These are phyloP conservation scores for Fusarium denticulatum DNA, from an alignment of 2,329 filamentous ascomycete species.

Conservation along the genomic window DNA sequence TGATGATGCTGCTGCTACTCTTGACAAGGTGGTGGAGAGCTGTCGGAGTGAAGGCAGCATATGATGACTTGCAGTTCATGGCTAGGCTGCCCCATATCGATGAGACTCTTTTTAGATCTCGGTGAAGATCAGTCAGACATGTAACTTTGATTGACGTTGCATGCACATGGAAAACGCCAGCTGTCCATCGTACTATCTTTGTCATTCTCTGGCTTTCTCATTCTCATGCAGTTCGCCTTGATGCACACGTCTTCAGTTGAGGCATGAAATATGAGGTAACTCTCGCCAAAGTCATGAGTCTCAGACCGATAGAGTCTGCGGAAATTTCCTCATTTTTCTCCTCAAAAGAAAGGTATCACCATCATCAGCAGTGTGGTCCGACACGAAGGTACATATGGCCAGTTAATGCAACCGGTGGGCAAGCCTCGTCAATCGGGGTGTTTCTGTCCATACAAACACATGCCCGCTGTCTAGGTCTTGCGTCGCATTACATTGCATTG, in stretches of 20 bases:
- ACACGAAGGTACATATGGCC: conserved; percentile 1
- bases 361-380: conserved; percentile 8
- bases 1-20: not conserved
- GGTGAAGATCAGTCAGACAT: conserved; percentile 20
- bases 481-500: conserved; percentile 12
- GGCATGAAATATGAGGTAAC: conserved; percentile 21
- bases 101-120: conserved; percentile 19
- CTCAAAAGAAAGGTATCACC: conserved; percentile 15
- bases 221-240: conserved; percentile 18
- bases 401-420: conserved; percentile 31
- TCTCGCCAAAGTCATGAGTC: not conserved
- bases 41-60: not conserved
- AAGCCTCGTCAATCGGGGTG: conserved; percentile 34
- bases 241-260: conserved; percentile 25
- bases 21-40: not conserved
- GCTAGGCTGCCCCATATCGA: conserved; percentile 11
- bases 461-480: conserved; percentile 22
- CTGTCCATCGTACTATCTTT: conserved; percentile 34
- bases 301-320: not conserved
- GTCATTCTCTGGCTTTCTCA: conserved; percentile 21
- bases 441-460: conserved; percentile 31
- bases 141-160: conserved; percentile 8
- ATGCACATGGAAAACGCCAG: conserved; percentile 33
- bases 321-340: conserved; percentile 8
- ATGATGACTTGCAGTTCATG: conserved; percentile 22